phyloP scores from a whole-genome alignment of 2,329 filamentous ascomycete genomes.

The Trichoderma polysporum region DNA sequence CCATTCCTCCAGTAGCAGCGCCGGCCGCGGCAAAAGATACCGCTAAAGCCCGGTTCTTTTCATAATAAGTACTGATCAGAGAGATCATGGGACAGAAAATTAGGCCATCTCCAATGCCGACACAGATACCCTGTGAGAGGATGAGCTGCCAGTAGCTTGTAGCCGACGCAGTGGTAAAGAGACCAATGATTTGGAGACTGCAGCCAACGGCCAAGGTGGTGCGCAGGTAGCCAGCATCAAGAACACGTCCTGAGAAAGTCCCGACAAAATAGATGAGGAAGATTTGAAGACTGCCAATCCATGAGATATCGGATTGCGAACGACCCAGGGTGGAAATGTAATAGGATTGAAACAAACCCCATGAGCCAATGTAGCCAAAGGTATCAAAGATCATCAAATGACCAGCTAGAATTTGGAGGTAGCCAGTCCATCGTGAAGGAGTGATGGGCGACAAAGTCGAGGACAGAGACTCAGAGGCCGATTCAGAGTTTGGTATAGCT shows the following conservation, averaged over 20 bases:
- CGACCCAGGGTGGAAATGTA: conserved; percentile 43
- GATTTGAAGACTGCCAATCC: conserved; percentile 56
- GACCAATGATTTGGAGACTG: conserved; percentile 45
- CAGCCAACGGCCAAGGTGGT: conserved; percentile 43
- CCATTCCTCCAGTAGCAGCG: conserved; percentile 57
- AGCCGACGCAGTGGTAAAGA: conserved; percentile 48
- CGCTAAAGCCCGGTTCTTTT: conserved; percentile 54
- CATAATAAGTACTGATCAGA: conserved; percentile 64
- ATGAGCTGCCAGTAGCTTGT: conserved; percentile 57
- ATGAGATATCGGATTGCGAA: conserved; percentile 50
- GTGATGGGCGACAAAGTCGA: not conserved
- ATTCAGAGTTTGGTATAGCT: not conserved
- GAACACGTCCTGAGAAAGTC: conserved; percentile 52
- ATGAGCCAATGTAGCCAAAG: conserved; percentile 54
- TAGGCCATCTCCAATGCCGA: conserved; percentile 60
- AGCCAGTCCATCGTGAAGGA: not conserved
- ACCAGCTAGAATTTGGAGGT: not conserved
- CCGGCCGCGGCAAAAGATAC: conserved; percentile 63
- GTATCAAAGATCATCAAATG: conserved; percentile 22
- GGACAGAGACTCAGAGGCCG: not conserved
- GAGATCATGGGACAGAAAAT: conserved; percentile 65
- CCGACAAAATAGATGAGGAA: conserved; percentile 57
- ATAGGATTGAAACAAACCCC: conserved; percentile 57
- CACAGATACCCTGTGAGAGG: conserved; percentile 56
- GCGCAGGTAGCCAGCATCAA: conserved; percentile 55